Percentiles rank a stretch among this genome's conserved stretches.
Evolutionary conservation across 179 eudicot species (phyloP).

Genomic region (Beta corolliflora): DNA sequence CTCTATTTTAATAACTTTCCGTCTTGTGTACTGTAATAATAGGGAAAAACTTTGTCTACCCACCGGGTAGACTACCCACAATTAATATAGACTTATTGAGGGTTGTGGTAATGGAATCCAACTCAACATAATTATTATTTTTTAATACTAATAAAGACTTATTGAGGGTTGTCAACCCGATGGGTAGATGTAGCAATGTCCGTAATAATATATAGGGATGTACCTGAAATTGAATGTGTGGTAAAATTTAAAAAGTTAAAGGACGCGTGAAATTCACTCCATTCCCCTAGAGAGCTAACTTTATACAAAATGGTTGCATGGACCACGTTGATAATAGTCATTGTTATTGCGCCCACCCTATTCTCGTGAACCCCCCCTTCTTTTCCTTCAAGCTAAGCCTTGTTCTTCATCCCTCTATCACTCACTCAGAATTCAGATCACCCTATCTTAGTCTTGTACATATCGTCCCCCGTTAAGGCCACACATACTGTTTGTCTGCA

Average conservation of each 20-base stretch:
- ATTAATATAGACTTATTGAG: too few species aligned
- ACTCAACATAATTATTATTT: too few species aligned
- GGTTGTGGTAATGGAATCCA: too few species aligned
- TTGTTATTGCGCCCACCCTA: slow-evolving; percentile 23
- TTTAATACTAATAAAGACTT: too few species aligned
- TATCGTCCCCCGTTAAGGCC: neutral
- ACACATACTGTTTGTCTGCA: slow-evolving; percentile 7
- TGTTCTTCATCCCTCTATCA: too few species aligned
- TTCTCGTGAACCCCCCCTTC: slow-evolving; percentile 16
- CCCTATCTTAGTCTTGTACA: neutral
- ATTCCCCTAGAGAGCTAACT: neutral
- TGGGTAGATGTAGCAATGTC: too few species aligned
- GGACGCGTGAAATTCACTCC: slow-evolving; percentile 6
- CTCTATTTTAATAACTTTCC: neutral
- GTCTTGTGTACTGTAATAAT: neutral
- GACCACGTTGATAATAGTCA: slow-evolving; percentile 28
- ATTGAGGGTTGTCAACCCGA: too few species aligned
- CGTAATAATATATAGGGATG: neutral
- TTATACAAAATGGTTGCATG: slow-evolving; percentile 10
- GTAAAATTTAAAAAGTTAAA: neutral
- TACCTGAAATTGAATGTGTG: neutral
- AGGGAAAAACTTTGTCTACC: too few species aligned
- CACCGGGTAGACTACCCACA: too few species aligned
- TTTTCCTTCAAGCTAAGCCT: neutral
- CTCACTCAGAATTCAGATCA: neutral